Base-by-base conservation (phyloP, 1,284 basidiomycete genomes). In the Microbotryum lychnidis-dioicae region DNA sequence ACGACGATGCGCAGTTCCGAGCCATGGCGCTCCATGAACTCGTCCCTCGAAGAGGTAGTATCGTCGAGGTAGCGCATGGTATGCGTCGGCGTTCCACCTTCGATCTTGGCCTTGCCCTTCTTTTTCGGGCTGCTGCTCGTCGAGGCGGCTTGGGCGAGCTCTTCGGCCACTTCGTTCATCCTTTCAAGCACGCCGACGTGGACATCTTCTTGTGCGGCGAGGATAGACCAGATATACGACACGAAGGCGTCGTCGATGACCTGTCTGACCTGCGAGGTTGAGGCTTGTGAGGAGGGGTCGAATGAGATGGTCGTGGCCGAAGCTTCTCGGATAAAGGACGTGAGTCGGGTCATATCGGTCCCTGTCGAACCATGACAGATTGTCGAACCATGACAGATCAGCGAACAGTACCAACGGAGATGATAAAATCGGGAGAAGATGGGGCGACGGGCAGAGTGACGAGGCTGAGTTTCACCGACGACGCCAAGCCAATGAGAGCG, bases 161-260 rank as follows among this genome's bases (percentile, higher is more conserved):
- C 14, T 16, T 12, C 14, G 12, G 48, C 48, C 23, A 16, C 14
- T 50, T 50, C 29, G 48, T 14, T 14, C 21, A 29, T 10, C 14
- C 18, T 50, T n/a, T 21, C 48, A 1, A 50, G 21, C 48, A 50
- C 57, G 27, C 21, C 20, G 31, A 37, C 25, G 12, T 53, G 45
- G 23, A n/a, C 48, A 25, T 51, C 49, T 21, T 52, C 47, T 20
- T 77, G 80, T 67, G 80, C 80, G 27, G 85, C 80, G 50, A 92
- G 78, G 31, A 87, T 76, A 0, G 84, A 83, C 87, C 89, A 92
- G 20, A 91, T 81, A 72, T 88, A 91, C 1, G 83, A 82, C 70
- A 82, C 83, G 71, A 89, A 91, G 4, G 81, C 76, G 66, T 86
- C 84, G 72, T 93, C 90, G 42, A 85, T 76, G 53, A 78, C 82